These are phyloP conservation scores for Crithidia expoeki DNA, from an alignment of 208 protist species.

Conservation along the genomic window DNA sequence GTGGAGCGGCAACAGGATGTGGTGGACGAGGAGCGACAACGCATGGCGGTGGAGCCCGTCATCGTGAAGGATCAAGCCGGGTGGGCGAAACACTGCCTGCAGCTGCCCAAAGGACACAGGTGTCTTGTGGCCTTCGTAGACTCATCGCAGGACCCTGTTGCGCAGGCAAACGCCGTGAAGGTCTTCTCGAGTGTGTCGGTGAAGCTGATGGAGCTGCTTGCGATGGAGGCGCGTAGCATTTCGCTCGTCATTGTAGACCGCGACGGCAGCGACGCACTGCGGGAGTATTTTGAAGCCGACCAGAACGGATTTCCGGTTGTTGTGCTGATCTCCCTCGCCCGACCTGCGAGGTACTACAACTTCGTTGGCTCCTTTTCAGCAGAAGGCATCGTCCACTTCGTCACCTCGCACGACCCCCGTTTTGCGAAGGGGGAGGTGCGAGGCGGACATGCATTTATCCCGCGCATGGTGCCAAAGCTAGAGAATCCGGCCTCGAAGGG, in stretches of 20 bases:
- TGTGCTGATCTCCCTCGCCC: slow-evolving; percentile 20
- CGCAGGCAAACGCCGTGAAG: slow-evolving; percentile 5
- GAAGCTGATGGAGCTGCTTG: slow-evolving; percentile 24
- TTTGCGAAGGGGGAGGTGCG: slow-evolving; percentile 9
- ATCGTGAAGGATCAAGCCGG: slow-evolving; percentile 18
- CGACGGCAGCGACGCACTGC: slow-evolving; percentile 18
- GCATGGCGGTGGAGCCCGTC: slow-evolving; percentile 13
- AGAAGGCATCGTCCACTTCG: slow-evolving; percentile 39
- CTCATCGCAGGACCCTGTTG: slow-evolving; percentile 12
- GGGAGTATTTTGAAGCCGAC: slow-evolving; percentile 36
- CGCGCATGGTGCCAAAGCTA: slow-evolving; percentile 34
- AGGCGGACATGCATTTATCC: slow-evolving; percentile 30
- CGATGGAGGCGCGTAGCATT: slow-evolving; percentile 19
- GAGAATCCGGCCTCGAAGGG: background rate
- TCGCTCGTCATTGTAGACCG: slow-evolving; percentile 39
- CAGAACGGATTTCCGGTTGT: slow-evolving; percentile 40
- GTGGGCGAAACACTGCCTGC: slow-evolving; percentile 35
- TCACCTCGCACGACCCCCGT: slow-evolving; percentile 11
- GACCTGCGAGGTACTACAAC: slow-evolving; percentile 31
- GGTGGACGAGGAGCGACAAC: slow-evolving; percentile 20
- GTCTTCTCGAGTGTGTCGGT: slow-evolving; percentile 26
- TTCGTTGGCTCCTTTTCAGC: slow-evolving; percentile 42
- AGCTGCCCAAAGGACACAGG: slow-evolving; percentile 23
- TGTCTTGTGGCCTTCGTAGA: slow-evolving; percentile 42
- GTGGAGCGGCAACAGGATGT: slow-evolving; percentile 26